phyloP scores from a whole-genome alignment of 1,284 basidiomycete genomes.

The Sporisorium reilianum region DNA sequence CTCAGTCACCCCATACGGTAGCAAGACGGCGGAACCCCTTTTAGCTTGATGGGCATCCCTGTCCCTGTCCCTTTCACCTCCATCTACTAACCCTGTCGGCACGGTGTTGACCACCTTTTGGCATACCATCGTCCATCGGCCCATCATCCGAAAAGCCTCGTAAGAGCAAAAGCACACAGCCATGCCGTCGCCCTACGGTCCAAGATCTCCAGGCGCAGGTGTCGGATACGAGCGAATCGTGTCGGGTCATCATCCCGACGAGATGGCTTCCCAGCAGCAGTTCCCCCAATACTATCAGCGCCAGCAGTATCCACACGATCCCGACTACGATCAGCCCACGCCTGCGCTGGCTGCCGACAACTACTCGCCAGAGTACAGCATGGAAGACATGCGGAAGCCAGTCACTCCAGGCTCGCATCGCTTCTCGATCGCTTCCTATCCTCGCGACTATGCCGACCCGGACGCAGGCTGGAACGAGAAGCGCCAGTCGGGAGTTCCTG shows the following conservation, averaged over 20 bases:
- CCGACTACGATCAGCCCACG: slow-evolving; percentile 30
- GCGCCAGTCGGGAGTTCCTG: slow-evolving; percentile 26
- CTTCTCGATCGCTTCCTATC: slow-evolving; percentile 18
- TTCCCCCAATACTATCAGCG: slow-evolving; percentile 26
- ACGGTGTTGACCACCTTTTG: not conserved
- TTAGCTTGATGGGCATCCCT: no score
- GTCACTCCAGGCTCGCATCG: slow-evolving; percentile 17
- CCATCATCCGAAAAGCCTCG: not conserved
- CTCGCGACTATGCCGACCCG: slow-evolving; percentile 31
- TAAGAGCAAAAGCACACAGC: not conserved
- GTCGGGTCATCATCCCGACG: slow-evolving; percentile 15
- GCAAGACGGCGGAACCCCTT: not conserved
- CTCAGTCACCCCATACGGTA: not conserved
- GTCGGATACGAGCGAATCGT: slow-evolving; percentile 24
- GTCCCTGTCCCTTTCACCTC: not conserved
- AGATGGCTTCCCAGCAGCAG: slow-evolving; percentile 12
- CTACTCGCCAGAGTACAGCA: slow-evolving; percentile 42
- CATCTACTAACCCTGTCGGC: not conserved
- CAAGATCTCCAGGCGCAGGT: slow-evolving; percentile 13
- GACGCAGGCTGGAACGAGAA: slow-evolving; percentile 44
- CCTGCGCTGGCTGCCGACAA: slow-evolving; percentile 39
- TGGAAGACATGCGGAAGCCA: slow-evolving; percentile 43
- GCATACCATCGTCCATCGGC: not conserved
- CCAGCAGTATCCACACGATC: slow-evolving; percentile 24
- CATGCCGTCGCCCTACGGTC: slow-evolving; percentile 28